Base-by-base conservation (phyloP, 2,329 filamentous ascomycete genomes). In the Nemania diffusa region DNA sequence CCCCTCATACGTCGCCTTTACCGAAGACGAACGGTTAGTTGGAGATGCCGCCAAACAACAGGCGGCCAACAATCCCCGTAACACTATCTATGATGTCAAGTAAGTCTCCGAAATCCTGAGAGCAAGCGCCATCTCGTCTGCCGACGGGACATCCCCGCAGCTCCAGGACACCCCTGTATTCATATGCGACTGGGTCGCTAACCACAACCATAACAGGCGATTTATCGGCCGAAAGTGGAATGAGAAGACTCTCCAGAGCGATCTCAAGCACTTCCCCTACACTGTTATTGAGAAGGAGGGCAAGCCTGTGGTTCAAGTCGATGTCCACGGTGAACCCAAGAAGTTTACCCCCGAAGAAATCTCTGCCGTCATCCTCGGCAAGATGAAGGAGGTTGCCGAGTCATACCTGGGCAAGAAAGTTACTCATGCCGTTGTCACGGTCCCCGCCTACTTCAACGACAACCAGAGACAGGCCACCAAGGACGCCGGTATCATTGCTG, bases 261-360 rank as follows among this genome's bases (percentile, higher is more conserved):
- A 99, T 79, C 88, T 96, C 79, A 98, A 99, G 92, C 92, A 97
- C 87, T 97, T 97, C 88, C 95, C 96, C 78, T 99, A 95, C 91
- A 93, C 93, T 85, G 92, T 99, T 69, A 79, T 93, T 78, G 88
- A 92, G 87, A 94, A 96, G 87, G 89, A 92, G 82, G 94, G 90
- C 80, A 97, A 97, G 86, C 96, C 96, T 72, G 84, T 90, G 73
- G 90, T 99, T 79, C 87, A 91, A 79, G 92, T 95, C 75, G 81
- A 91, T 65, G 89, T 92, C 73, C 79, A 84, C 78, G 87, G 89
- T 64, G 75, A 84, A 70, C 81, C 88, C 75, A 93, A 91, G 85
- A 87, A 84, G 72, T 93, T 94, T 84, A 93, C 91, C 69, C 91
- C 92, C 69, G 92, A 94, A 82, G 91, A 94, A 80, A 83, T 94